Conservation (phyloP, 2,329 filamentous ascomycete species). For the Aspergillus niger region DNA sequence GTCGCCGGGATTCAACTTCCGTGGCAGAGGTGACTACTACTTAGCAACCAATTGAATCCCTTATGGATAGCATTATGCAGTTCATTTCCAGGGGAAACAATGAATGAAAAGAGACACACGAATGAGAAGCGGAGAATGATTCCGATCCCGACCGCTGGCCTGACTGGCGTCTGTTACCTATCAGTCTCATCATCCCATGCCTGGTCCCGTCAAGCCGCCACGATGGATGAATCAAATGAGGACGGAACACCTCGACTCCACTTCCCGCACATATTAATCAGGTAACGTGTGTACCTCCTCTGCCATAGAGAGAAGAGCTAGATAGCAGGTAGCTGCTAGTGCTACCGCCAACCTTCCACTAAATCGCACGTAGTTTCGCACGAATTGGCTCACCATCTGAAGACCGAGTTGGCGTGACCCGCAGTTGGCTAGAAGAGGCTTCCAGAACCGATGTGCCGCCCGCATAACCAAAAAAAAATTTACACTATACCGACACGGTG, state of each 20-base stretch:
- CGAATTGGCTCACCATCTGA: background rate
- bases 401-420: constrained; percentile 11
- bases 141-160: constrained; percentile 4
- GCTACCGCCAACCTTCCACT: background rate
- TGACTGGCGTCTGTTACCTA: background rate
- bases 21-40: background rate
- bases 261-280: constrained; percentile 12
- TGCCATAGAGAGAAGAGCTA: background rate
- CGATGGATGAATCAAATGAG: constrained; percentile 8
- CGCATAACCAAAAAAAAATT: background rate
- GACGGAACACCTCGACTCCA: constrained; percentile 9
- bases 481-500: too few relatives aligned
- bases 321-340: background rate
- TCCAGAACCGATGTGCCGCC: constrained; percentile 9
- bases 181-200: background rate
- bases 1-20: background rate
- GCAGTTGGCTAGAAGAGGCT: constrained; percentile 8
- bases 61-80: background rate
- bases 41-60: background rate
- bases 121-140: constrained; percentile 11
- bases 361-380: background rate
- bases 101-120: background rate
- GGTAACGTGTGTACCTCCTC: background rate
- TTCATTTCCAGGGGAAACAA: background rate
- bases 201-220: constrained; percentile 1